A percentile compares a stretch with the other conserved stretches of the same genome.
Evolutionary conservation across 176 grass and related monocot species (phyloP).

Genomic region (Triticum urartu): DNA sequence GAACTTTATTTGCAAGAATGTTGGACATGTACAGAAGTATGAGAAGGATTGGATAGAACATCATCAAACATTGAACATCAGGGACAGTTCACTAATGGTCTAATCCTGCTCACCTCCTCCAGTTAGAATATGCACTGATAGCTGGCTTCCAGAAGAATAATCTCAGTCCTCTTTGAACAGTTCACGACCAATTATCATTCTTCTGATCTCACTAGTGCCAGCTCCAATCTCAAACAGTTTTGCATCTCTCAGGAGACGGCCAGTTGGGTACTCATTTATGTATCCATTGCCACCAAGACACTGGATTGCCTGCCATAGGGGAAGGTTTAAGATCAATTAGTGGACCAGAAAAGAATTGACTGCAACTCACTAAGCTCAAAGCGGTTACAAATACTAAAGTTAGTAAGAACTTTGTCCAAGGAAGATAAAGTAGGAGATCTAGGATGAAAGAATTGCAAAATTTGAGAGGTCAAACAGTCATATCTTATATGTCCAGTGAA

Average conservation of each 20-base stretch:
- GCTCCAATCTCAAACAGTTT: slow-evolving; percentile 98
- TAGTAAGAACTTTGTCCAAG: slow-evolving; percentile 8
- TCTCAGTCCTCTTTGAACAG: slow-evolving; percentile 86
- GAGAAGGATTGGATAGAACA: slow-evolving; percentile 12
- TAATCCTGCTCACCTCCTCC: slow-evolving; percentile 36
- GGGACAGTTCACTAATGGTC: slow-evolving; percentile 1
- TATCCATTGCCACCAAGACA: slow-evolving; percentile 98
- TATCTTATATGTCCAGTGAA: background rate
- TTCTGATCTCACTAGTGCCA: slow-evolving; percentile 94
- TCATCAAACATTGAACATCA: background rate
- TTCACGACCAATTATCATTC: slow-evolving; percentile 95
- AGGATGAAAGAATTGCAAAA: background rate
- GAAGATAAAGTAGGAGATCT: background rate
- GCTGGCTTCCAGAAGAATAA: slow-evolving; percentile 25
- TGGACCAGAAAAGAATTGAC: background rate
- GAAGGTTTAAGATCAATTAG: slow-evolving; percentile 28
- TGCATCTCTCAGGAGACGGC: slow-evolving; percentile 98
- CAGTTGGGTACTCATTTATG: slow-evolving; percentile 93
- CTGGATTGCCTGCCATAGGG: slow-evolving; percentile 73
- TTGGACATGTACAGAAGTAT: slow-evolving; percentile 31
- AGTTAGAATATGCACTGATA: slow-evolving; percentile 20
- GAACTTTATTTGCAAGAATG: slow-evolving; percentile 34
- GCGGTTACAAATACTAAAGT: background rate
- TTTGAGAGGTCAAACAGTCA: slow-evolving; percentile 4
- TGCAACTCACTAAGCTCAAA: slow-evolving; percentile 1